Percentiles rank a stretch among this genome's conserved stretches.
These are phyloP conservation scores for Whalleya microplaca DNA, from an alignment of 2,329 filamentous ascomycete genomes.

Conservation along the genomic window DNA sequence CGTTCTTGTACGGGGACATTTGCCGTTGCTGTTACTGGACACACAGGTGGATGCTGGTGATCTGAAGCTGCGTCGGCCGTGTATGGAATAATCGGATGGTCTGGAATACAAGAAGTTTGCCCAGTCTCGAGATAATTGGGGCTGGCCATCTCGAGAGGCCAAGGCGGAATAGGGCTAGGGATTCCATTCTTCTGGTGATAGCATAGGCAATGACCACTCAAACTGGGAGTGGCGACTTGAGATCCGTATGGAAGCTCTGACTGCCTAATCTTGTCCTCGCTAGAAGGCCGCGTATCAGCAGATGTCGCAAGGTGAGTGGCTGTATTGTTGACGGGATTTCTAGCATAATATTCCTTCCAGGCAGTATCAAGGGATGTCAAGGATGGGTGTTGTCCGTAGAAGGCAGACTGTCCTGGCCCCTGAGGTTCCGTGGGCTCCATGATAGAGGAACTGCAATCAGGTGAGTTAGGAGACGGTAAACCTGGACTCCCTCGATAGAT, in stretches of 20 bases:
- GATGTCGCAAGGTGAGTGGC: not conserved
- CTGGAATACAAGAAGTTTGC: not conserved
- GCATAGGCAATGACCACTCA: not conserved
- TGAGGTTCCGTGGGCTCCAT: conserved; percentile 11
- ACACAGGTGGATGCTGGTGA: not conserved
- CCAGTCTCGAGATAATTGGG: not conserved
- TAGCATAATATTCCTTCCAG: not conserved
- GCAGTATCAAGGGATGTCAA: not conserved
- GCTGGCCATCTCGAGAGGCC: not conserved
- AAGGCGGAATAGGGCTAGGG: not conserved
- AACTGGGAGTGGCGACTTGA: not conserved
- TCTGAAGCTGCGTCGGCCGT: not conserved
- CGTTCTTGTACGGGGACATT: not conserved
- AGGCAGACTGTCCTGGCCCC: not conserved
- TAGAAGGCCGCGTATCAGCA: not conserved
- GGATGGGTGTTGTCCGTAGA: not conserved
- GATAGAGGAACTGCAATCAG: not conserved
- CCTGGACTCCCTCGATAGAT: conserved; percentile 11
- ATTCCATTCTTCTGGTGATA: not conserved
- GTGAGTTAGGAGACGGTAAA: not conserved
- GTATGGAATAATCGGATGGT: not conserved
- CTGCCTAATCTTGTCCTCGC: not conserved
- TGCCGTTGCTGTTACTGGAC: not conserved
- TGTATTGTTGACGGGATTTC: not conserved
- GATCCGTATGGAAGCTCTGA: not conserved